Evolutionary conservation across 1,284 basidiomycete genomes (phyloP).

Genomic region (Moniliophthora roreri): DNA sequence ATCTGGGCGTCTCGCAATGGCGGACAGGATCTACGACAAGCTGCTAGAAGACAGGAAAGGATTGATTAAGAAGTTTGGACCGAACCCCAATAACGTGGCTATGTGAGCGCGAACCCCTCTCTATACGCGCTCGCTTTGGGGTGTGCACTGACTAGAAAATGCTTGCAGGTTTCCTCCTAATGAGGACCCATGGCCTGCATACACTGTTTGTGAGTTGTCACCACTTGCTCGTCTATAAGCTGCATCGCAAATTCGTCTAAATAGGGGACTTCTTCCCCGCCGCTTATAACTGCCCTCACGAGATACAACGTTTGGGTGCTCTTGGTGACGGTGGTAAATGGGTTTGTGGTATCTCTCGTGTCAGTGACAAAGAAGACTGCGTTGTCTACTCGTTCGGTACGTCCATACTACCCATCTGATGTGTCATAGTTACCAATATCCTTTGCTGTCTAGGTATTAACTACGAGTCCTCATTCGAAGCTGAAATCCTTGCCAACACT

Average conservation of each 20-base stretch:
- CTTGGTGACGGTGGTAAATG: conserved; percentile 72
- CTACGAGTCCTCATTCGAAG: conserved; percentile 67
- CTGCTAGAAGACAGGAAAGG: conserved; percentile 40
- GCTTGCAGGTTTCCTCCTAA: conserved; percentile 55
- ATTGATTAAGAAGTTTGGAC: conserved; percentile 55
- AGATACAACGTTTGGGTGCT: conserved; percentile 57
- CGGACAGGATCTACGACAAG: conserved; percentile 49
- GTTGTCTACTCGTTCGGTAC: conserved; percentile 62
- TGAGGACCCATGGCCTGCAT: conserved; percentile 61
- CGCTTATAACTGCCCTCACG: conserved; percentile 64
- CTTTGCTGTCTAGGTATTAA: conserved; percentile 68
- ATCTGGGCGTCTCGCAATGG: conserved; percentile 40
- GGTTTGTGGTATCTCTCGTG: conserved; percentile 59
- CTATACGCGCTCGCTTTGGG: background rate
- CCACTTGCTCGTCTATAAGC: too few relatives aligned
- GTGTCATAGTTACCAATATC: too few relatives aligned
- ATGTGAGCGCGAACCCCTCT: conserved; percentile 40
- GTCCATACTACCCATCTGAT: conserved; percentile 23
- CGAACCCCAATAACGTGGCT: conserved; percentile 43
- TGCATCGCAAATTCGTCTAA: background rate
- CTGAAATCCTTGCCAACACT: conserved; percentile 54
- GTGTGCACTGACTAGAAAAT: background rate
- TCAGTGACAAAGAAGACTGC: conserved; percentile 54
- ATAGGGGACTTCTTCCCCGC: conserved; percentile 71
- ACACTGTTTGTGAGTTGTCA: conserved; percentile 55